Evolutionary conservation across 768 basidiomycete genomes (phyloP), one percentile per base, ranked within the genome.

Genomic region (Tulasnella sp.): DNA sequence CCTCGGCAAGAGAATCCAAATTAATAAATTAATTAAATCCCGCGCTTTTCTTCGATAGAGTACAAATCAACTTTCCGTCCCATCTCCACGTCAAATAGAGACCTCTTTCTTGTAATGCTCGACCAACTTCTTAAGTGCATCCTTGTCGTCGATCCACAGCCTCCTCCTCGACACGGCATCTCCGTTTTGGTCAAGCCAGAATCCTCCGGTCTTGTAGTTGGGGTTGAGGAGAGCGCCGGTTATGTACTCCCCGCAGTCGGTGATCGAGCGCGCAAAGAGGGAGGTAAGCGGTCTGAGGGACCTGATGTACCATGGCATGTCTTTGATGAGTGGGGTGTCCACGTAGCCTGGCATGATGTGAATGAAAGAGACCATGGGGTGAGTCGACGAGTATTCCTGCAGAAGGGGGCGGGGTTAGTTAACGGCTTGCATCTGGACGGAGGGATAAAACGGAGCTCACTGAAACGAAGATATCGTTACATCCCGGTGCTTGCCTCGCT

Each of bases 361-460:
- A 5, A 59, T 74, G 73, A 74, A 74, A 47, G 64, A 36, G 26
- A 74, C 16, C 7, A 29, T n/a, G 1, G 74, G 74, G 35, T 74
- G 36, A 8, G 47, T 63, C 22, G n/a, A 19, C 1, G 73, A 3
- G 35, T 74, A 74, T 67, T 72, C 74, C 74, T 74, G 26, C 17
- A 6, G 6, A 1, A 6, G 62, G 39, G 32, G 16, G 22, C 26
- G 17, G 26, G 17, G 16, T 17, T 2, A 7, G 29, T 7, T 41
- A 8, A 22, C 1, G 26, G 17, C 41, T 35, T 11, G 22, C 39
- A 22, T 47, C 11, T n/a, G 16, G 39, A 39, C 22, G 67, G 22
- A 29, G 14, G 5, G 11, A 17, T 42, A 6, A 0, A 0, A 62
- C 41, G 29, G 59, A 12, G 19, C 52, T 40, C 17, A 73, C 73